Percentiles rank a stretch among this genome's conserved stretches.
phyloP scores from a whole-genome alignment of 345 rosid genomes.

The Barbarea vulgaris region DNA sequence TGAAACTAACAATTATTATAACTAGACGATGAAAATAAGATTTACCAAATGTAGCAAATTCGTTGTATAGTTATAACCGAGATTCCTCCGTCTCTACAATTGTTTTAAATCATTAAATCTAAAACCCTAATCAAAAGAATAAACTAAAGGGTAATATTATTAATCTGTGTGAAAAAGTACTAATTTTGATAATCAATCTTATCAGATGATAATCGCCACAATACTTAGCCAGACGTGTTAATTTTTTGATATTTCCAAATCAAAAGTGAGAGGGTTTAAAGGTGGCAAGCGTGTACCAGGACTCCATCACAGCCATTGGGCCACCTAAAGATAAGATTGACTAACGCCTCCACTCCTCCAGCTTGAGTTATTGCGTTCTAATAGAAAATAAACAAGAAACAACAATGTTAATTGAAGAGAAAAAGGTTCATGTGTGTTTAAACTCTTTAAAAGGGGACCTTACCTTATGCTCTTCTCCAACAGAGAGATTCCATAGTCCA shows the following conservation, averaged over 20 bases:
- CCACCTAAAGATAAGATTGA: constrained; percentile 80
- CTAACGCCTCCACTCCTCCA: constrained; percentile 77
- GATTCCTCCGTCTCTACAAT: not conserved
- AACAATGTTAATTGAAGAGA: constrained; percentile 12
- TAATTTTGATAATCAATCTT: not conserved
- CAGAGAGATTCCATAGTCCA: constrained; percentile 83
- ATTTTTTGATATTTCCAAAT: not conserved
- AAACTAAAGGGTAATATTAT: not conserved
- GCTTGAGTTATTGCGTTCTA: constrained; percentile 71
- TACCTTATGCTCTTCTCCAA: constrained; percentile 85
- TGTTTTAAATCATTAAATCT: not conserved
- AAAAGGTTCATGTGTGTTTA: constrained; percentile 6
- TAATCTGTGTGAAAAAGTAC: not conserved
- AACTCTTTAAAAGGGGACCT: not conserved
- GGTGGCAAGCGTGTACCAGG: constrained; percentile 47
- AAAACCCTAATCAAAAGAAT: not conserved
- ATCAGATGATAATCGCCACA: not conserved
- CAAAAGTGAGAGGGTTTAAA: constrained; percentile 18
- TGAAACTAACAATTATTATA: not conserved
- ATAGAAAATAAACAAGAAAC: constrained; percentile 15
- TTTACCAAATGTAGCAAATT: constrained; percentile 6
- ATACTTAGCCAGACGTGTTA: not conserved
- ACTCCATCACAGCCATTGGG: constrained; percentile 67
- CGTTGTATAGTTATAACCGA: not conserved
- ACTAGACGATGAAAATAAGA: not conserved